Base-by-base conservation (phyloP, 164 flowering plant genomes). In the Vitis rotundifolia region DNA sequence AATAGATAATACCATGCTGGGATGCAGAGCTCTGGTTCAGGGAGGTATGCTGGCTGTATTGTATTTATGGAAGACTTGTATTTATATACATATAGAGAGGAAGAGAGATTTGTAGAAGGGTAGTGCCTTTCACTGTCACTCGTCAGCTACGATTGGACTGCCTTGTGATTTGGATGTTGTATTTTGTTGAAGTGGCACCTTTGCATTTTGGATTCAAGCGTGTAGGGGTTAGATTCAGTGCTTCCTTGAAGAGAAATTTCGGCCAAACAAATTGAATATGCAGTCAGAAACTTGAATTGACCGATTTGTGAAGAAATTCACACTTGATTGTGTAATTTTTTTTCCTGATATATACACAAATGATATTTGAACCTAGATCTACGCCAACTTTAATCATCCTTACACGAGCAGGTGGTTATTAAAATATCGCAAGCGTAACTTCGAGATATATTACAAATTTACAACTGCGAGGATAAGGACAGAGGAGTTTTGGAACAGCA, bases 31-130 rank as follows among this genome's bases (percentile, higher is more conserved):
- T 12, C 59, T 58, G 44, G 44, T 61, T 61, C 47, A 47, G 44
- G 12, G 14, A 28, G 63, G 31, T 62, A 54, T 18, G 8, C 0
- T 50, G 44, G 44, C 44, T 37, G 48, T 64, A 60, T 19, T 72
- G 31, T 59, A 61, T 66, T 50, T 19, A 49, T 50, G 54, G 52
- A 37, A 66, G 61, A 61, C 11, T 48, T 12, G 22, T 10, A 69
- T 56, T 49, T 48, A 13, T 57, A 64, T 57, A 29, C 48, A 61
- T 51, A 51, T 51, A 51, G 50, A 16, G 71, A 61, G 49, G 60
- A 37, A 54, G 54, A 13, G 26, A 19, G 22, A 28, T 68, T 64
- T 71, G 63, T 64, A 56, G 74, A 49, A 50, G 49, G 44, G 53
- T 49, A 49, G 63, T 57, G 18, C 29, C 26, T 22, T 49, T 50